Base-by-base conservation (phyloP, 2,329 filamentous ascomycete species). In the Sarocladium brachiariae region DNA sequence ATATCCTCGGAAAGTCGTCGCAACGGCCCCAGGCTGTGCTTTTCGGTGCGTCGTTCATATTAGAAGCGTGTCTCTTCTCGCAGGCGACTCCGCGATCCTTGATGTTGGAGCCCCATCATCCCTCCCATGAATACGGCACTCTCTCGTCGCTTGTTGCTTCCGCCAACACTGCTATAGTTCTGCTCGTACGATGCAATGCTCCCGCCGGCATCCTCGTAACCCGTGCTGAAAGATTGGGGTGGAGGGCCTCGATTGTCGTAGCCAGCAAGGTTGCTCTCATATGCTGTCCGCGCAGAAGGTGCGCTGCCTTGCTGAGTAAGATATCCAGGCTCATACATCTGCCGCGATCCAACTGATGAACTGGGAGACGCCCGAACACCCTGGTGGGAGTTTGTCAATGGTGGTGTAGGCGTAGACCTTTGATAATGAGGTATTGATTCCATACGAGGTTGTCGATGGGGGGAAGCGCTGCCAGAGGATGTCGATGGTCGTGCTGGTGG, bases 121-220 rank as follows among this genome's bases (percentile, higher is more conserved):
- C 69, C 68, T 52, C 75, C 70, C 59, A 76, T 71, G 53, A 82
- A 79, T 63, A 84, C 79, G 41, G 72, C 70, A 58, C 82, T 85
- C 64, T 85, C 81, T 47, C 81, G 74, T 46, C 79, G 71, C 59
- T 73, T 77, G 35, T 69, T 77, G 31, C 43, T 47, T 16, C 43
- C 43, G 16, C 27, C 16, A 54, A 58, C 58, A 19, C 56, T 54
- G 31, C 58, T 59, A 35, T 62, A 34, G 11, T 46, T 61, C 51
- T 71, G 71, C 45, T 76, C 72, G 53, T 64, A 58, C 14, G 58
- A 53, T 19, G 54, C 52, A 23, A 57, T 54, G 19, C 48, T 52
- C 11, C 52, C 55, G 50, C 50, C 58, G 33, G 49, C 46, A 19
- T 41, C 47, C 51, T 21, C 35, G 31, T 53, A 50, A n/a, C 34